Conservation (phyloP, 177 flowering plant species). For the Vitis hybrid region DNA sequence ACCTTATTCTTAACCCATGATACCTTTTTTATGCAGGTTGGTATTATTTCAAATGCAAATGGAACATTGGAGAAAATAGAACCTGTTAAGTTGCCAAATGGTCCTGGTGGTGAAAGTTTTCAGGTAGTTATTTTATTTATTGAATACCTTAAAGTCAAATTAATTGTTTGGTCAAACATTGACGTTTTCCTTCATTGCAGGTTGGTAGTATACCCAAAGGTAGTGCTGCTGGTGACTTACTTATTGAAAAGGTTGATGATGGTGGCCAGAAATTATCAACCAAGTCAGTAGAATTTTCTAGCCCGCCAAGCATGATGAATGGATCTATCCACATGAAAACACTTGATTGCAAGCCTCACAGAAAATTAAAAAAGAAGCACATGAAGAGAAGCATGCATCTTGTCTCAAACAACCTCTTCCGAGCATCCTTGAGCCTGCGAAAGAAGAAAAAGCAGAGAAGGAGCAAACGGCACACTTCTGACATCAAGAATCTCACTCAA, state of each 20-base stretch:
- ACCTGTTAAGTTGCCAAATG: conserved; percentile 6
- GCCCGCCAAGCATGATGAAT: conserved; percentile 5
- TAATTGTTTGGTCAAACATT: not conserved
- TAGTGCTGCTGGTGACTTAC: conserved; percentile 8
- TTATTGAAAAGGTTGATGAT: conserved; percentile 9
- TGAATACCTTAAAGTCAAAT: not conserved
- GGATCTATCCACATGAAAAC: conserved; percentile 10
- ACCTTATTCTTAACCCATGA: conserved; percentile 6
- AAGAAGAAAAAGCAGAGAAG: conserved; percentile 58
- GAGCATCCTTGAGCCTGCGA: conserved; percentile 32
- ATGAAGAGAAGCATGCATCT: conserved; percentile 34
- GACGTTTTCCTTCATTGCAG: conserved; percentile 15
- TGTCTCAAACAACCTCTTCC: conserved; percentile 39
- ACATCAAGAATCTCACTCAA: conserved; percentile 9
- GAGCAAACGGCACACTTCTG: conserved; percentile 18
- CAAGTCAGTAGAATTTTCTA: conserved; percentile 11
- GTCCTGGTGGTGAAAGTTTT: conserved; percentile 5
- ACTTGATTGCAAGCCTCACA: conserved; percentile 10
- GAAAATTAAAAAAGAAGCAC: conserved; percentile 38
- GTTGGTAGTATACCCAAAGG: conserved; percentile 11
- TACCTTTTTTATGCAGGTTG: conserved; percentile 15
- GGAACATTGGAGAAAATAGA: conserved; percentile 5
- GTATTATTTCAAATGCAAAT: conserved; percentile 10
- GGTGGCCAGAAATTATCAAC: not conserved
- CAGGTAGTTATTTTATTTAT: conserved; percentile 20